These are phyloP conservation scores for Multifurca ochricompacta DNA, from an alignment of 768 basidiomycete species.

Conservation along the genomic window DNA sequence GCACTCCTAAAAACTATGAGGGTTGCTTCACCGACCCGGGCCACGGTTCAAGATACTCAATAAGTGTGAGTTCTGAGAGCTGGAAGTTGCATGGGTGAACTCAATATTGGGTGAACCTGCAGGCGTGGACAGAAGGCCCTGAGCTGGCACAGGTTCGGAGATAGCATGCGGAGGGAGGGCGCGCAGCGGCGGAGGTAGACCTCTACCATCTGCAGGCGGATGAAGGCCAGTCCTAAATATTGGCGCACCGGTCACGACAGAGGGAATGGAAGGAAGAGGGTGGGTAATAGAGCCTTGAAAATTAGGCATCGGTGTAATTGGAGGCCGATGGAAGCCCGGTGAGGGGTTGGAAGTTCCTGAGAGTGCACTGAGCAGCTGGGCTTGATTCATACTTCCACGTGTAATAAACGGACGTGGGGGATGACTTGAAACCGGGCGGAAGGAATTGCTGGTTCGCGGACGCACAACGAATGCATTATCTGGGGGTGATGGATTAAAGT, in stretches of 20 bases:
- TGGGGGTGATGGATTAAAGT: slow-evolving; percentile 12
- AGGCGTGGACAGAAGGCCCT: neutral
- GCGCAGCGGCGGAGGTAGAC: slow-evolving; percentile 13
- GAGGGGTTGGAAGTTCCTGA: slow-evolving; percentile 28
- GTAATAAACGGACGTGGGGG: slow-evolving; percentile 17
- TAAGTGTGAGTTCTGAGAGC: slow-evolving; percentile 6
- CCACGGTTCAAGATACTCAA: slow-evolving; percentile 16
- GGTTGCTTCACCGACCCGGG: slow-evolving; percentile 10
- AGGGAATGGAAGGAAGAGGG: neutral
- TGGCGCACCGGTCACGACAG: slow-evolving; percentile 8
- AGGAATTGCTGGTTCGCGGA: slow-evolving; percentile 32
- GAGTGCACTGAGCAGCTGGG: slow-evolving; percentile 40
- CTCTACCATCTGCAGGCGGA: slow-evolving; percentile 1
- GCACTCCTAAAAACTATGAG: neutral
- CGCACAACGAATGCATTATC: slow-evolving; percentile 30
- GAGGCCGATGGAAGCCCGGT: slow-evolving; percentile 7
- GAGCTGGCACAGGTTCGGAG: neutral
- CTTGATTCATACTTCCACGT: slow-evolving; percentile 46
- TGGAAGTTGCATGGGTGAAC: neutral
- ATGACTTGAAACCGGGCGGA: slow-evolving; percentile 23
- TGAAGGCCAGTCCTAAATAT: slow-evolving; percentile 14
- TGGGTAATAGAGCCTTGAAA: neutral
- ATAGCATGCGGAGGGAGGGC: slow-evolving; percentile 7
- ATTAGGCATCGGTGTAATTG: slow-evolving; percentile 9
- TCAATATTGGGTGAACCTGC: neutral